Evolutionary conservation across 2,329 filamentous ascomycete species (phyloP).

Genomic region (Calonectria pseudoreteaudii): DNA sequence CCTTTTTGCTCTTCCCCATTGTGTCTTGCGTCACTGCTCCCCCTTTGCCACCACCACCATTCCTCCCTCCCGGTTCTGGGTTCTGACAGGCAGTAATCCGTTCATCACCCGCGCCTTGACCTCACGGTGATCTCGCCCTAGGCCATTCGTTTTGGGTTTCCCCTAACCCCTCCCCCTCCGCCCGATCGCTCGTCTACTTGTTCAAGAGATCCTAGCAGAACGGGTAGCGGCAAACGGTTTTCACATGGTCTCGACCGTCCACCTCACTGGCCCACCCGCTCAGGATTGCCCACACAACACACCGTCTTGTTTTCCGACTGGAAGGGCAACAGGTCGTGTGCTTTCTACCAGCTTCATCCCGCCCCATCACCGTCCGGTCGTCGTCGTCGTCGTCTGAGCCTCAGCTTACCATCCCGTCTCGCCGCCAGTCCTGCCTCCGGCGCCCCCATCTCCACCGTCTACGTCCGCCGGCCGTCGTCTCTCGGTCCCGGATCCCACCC

Average conservation of each 20-base stretch:
- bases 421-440: conserved; percentile 27
- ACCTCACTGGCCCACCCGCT: conserved; percentile 46
- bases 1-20: not conserved
- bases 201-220: not conserved
- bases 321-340: conserved; percentile 56
- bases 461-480: conserved; percentile 38
- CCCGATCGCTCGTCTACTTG: not conserved
- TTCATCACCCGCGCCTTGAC: not conserved
- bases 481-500: conserved; percentile 34
- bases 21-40: not conserved
- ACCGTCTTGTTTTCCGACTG: conserved; percentile 37
- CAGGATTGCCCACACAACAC: conserved; percentile 41
- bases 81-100: not conserved
- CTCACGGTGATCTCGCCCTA: not conserved
- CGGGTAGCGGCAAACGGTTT: conserved; percentile 30
- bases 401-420: conserved; percentile 19
- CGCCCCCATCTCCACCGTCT: conserved; percentile 33
- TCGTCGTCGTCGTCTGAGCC: conserved; percentile 13
- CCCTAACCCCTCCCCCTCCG: not conserved
- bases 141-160: not conserved
- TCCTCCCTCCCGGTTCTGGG: not conserved
- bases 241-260: conserved; percentile 45
- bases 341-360: conserved; percentile 41
- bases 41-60: not conserved
- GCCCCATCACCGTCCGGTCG: conserved; percentile 17